Conservation (phyloP, 495 filamentous ascomycete genomes). For the Penicillium ucsense region DNA sequence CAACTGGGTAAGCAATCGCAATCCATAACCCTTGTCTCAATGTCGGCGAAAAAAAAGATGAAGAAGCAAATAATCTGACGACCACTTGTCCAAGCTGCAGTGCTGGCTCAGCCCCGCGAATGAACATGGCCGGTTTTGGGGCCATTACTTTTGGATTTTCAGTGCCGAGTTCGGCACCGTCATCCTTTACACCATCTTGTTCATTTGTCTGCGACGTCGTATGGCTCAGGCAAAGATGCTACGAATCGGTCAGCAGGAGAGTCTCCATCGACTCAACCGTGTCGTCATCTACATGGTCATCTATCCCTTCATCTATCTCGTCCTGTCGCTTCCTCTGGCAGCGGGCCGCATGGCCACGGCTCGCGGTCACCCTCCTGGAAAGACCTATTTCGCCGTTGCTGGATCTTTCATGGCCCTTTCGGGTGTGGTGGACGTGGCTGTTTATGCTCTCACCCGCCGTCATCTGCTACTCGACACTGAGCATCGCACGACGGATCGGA, state of each 20-base stretch:
- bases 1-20: conserved; percentile 28
- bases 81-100: conserved; percentile 22
- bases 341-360: conserved; percentile 54
- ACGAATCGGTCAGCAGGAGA: conserved; percentile 26
- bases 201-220: conserved; percentile 44
- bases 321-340: conserved; percentile 61
- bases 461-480: conserved; percentile 31
- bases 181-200: conserved; percentile 54
- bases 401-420: conserved; percentile 61
- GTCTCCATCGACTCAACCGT: conserved; percentile 28
- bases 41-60: too few relatives aligned
- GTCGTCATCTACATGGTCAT: conserved; percentile 60
- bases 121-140: conserved; percentile 52
- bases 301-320: conserved; percentile 61
- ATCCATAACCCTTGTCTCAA: too few relatives aligned
- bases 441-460: conserved; percentile 49
- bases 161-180: conserved; percentile 53
- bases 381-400: conserved; percentile 52
- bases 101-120: conserved; percentile 61
- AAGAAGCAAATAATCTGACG: not conserved
- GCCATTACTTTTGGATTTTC: conserved; percentile 74
- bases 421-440: conserved; percentile 59
- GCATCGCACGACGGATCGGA: conserved; percentile 20
- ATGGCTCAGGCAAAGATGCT: conserved; percentile 29
- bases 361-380: conserved; percentile 40